phyloP scores from a whole-genome alignment of 2,329 filamentous ascomycete species.

The Dothideomycetes sp. region DNA sequence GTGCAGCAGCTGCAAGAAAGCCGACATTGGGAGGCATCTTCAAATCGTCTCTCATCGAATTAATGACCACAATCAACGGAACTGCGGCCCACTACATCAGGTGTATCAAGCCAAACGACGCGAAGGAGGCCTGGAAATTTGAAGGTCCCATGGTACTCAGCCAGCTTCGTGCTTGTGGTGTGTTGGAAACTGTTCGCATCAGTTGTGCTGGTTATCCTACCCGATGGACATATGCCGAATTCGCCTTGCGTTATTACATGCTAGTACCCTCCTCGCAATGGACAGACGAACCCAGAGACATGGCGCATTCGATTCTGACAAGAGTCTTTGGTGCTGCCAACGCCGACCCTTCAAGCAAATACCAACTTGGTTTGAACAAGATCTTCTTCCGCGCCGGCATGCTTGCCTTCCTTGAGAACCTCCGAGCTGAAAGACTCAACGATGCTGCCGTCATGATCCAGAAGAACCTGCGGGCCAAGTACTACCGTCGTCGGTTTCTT shows the following conservation, averaged over 20 bases:
- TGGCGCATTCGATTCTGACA: constrained; percentile 84
- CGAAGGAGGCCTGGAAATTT: constrained; percentile 93
- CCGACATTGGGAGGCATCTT: constrained; percentile 97
- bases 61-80: constrained; percentile 95
- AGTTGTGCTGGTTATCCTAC: constrained; percentile 96
- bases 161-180: constrained; percentile 95
- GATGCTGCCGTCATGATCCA: constrained; percentile 96
- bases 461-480: constrained; percentile 93
- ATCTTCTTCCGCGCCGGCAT: constrained; percentile 99
- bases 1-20: constrained; percentile 87
- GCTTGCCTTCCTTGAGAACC: constrained; percentile 93
- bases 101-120: constrained; percentile 98
- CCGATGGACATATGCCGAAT: constrained; percentile 97
- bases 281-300: constrained; percentile 86
- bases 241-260: constrained; percentile 97
- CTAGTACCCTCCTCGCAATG: constrained; percentile 78
- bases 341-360: constrained; percentile 68
- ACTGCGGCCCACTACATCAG: constrained; percentile 98
- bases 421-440: constrained; percentile 81
- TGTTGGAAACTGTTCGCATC: constrained; percentile 94
- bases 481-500: constrained; percentile 84
- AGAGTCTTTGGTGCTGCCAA: constrained; percentile 67
- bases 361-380: constrained; percentile 94
- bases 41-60: constrained; percentile 93
- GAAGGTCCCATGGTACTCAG: constrained; percentile 98